These are phyloP conservation scores for Aureobasidium sp. DNA, from an alignment of 2,329 filamentous ascomycete genomes.

Conservation along the genomic window DNA sequence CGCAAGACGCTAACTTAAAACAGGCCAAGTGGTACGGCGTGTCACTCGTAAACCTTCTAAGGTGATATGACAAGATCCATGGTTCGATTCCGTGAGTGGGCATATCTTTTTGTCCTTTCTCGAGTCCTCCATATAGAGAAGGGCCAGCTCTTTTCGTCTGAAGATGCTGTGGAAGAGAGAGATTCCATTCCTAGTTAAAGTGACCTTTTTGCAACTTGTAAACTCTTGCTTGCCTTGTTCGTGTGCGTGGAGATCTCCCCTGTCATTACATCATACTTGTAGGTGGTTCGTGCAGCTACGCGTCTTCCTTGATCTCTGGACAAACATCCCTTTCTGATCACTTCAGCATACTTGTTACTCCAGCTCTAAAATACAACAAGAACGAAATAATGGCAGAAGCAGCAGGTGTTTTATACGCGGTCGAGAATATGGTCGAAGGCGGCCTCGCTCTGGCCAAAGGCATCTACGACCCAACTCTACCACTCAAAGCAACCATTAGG, in stretches of 20 bases:
- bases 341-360: not conserved
- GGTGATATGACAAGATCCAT: conserved; percentile 10
- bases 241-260: too few species aligned
- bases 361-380: not conserved
- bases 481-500: conserved; percentile 42
- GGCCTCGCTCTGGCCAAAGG: conserved; percentile 41
- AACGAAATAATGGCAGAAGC: conserved; percentile 24
- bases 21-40: conserved; percentile 12
- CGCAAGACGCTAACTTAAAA: too few species aligned
- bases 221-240: too few species aligned
- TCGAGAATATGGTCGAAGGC: conserved; percentile 26
- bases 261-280: not conserved
- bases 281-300: not conserved
- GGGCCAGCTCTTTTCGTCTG: not conserved
- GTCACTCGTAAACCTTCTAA: not conserved
- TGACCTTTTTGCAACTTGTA: too few species aligned
- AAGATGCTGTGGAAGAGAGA: too few species aligned
- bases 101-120: not conserved
- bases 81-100: conserved; percentile 9
- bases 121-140: not conserved
- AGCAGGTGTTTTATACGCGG: conserved; percentile 30
- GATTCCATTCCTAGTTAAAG: too few species aligned
- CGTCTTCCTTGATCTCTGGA: not conserved
- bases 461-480: conserved; percentile 40
- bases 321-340: not conserved